Base-by-base conservation (phyloP, 352 stramenopile species). In the Pythium rhizo-oryzae region DNA sequence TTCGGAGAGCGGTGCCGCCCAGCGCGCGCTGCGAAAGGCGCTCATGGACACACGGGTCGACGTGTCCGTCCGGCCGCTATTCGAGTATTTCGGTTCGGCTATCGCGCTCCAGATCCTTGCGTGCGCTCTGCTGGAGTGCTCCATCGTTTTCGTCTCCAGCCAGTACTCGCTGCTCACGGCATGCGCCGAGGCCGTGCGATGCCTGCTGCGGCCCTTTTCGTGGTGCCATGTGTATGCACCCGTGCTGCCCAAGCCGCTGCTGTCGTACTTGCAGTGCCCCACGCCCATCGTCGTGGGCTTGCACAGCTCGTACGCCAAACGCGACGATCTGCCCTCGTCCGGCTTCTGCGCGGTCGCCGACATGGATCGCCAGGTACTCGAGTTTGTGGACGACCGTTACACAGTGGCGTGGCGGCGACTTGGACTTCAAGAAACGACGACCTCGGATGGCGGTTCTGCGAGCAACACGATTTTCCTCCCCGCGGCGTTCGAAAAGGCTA, bases 141-240 rank as follows among this genome's bases (percentile, higher is more conserved):
- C 85, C 59, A 79, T 97, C 60, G 82, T 97, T 23, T 78, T 97
- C 16, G 82, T 97, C 35, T 90, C 86, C 19, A 86, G 73, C 16
- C 83, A 95, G 70, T 92, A 95, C 49, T 89, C 91, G 24, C 66
- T 96, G 23, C 68, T 97, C 47, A 91, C 87, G 9, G 81, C 84
- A 33, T 93, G 90, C 21, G 87, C 89, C 0, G 91, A 97, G 57
- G 87, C 87, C 8, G 82, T 97, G 47, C 88, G 92, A 30, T 88
- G 86, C 46, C 78, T 97, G 39, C 72, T 97, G 28, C 88, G 91
- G 25, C 91, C 91, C 16, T 93, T 97, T 59, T 84, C 89, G 51
- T 97, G 91, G 91, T 94, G 87, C 62, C 91, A 97, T 61, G 89
- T 96, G 55, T 97, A 97, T 69, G 82, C 91, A 18, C 89, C 90